Evolutionary conservation across 495 filamentous ascomycete genomes (phyloP).

Genomic region (Ramalina intermedia): DNA sequence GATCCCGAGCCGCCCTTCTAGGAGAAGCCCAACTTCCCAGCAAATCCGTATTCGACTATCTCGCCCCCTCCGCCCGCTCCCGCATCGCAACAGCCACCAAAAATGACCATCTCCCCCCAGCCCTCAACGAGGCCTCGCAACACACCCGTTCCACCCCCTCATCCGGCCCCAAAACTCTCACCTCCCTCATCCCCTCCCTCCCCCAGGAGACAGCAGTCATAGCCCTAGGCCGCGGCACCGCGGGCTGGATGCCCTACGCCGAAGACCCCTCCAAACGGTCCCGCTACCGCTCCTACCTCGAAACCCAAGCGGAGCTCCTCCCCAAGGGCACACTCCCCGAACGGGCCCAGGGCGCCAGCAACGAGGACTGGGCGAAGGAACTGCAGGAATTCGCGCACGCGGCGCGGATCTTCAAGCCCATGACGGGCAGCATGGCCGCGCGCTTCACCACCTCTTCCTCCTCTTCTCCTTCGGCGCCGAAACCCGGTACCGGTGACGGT

Average conservation of each 20-base stretch:
- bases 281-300: slow-evolving; percentile 69
- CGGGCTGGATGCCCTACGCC: slow-evolving; percentile 70
- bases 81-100: slow-evolving; percentile 64
- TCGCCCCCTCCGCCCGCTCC: slow-evolving; percentile 67
- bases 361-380: slow-evolving; percentile 67
- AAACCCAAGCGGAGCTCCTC: slow-evolving; percentile 55
- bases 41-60: slow-evolving; percentile 92
- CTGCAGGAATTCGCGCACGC: slow-evolving; percentile 77
- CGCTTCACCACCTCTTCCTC: slow-evolving; percentile 57
- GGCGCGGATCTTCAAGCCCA: slow-evolving; percentile 83
- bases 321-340: slow-evolving; percentile 40
- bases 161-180: slow-evolving; percentile 46
- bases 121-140: slow-evolving; percentile 45
- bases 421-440: slow-evolving; percentile 81
- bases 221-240: slow-evolving; percentile 57
- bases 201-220: slow-evolving; percentile 59
- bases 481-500: slow-evolving; percentile 26
- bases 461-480: slow-evolving; percentile 25
- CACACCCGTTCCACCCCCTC: slow-evolving; percentile 29
- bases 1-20: slow-evolving; percentile 62
- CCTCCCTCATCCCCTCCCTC: slow-evolving; percentile 55
- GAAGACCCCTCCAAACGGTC: slow-evolving; percentile 65
- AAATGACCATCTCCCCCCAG: slow-evolving; percentile 61
- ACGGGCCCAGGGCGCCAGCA: slow-evolving; percentile 37
- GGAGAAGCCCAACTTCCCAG: slow-evolving; percentile 73